Evolutionary conservation across 805 yeast genomes (phyloP).

Genomic region (Candida rishiriensis): DNA sequence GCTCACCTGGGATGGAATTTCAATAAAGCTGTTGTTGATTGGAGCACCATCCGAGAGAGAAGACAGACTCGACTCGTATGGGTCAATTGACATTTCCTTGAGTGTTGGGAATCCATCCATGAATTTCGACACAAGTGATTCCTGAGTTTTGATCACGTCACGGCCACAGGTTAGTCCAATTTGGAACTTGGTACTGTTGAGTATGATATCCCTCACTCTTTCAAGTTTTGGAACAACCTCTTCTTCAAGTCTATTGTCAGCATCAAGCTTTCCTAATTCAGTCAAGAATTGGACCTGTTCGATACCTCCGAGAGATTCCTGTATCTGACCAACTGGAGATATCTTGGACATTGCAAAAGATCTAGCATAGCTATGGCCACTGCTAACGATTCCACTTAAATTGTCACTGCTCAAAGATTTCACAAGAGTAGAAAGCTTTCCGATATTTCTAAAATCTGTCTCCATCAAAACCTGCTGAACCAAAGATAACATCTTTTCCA

Average conservation of each 20-base stretch:
- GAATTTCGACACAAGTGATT: conserved; percentile 32
- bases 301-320: conserved; percentile 69
- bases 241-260: conserved; percentile 42
- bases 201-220: conserved; percentile 43
- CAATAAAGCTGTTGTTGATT: conserved; percentile 41
- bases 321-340: conserved; percentile 54
- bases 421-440: conserved; percentile 68
- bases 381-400: conserved; percentile 72
- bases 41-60: not conserved
- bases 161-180: conserved; percentile 59
- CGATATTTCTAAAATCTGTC: conserved; percentile 62
- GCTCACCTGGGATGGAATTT: conserved; percentile 84
- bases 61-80: conserved; percentile 8
- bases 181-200: conserved; percentile 39
- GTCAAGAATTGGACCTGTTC: conserved; percentile 69
- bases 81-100: conserved; percentile 4
- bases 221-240: conserved; percentile 64
- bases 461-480: conserved; percentile 64
- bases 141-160: conserved; percentile 34
- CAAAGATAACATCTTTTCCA: conserved; percentile 54
- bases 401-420: conserved; percentile 74
- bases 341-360: conserved; percentile 60
- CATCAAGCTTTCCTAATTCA: conserved; percentile 50
- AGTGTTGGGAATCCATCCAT: conserved; percentile 8
- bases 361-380: conserved; percentile 84